These are phyloP conservation scores for Penicillium thymicola DNA, from an alignment of 2,329 filamentous ascomycete species.

Conservation along the genomic window DNA sequence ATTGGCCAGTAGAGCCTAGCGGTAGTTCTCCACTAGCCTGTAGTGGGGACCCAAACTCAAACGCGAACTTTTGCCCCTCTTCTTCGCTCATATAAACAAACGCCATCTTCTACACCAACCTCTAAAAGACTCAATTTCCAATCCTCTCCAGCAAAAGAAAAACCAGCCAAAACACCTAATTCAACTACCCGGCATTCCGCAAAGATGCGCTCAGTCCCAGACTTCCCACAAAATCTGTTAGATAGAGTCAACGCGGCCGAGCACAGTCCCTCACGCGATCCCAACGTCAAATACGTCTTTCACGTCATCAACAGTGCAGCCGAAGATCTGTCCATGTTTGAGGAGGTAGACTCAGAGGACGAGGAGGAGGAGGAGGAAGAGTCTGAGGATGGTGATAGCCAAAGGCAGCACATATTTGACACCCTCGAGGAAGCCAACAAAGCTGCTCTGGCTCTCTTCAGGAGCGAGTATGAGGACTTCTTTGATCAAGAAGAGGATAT, in stretches of 20 bases:
- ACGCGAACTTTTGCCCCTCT: not conserved
- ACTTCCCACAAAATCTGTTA: not conserved
- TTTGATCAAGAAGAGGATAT: too few species aligned
- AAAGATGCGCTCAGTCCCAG: not conserved
- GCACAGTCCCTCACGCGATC: not conserved
- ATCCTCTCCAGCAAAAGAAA: too few species aligned
- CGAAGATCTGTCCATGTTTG: too few species aligned
- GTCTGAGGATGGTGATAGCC: too few species aligned
- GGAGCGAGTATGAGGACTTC: too few species aligned
- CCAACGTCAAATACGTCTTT: not conserved
- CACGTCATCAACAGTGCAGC: not conserved
- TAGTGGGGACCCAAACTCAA: not conserved
- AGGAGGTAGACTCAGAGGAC: too few species aligned
- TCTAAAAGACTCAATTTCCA: not conserved
- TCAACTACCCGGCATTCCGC: not conserved
- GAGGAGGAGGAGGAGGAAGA: too few species aligned
- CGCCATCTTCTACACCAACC: not conserved
- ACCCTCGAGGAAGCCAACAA: too few species aligned
- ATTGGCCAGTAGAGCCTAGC: too few species aligned
- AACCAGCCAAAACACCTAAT: not conserved
- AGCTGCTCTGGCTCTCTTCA: too few species aligned
- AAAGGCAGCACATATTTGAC: too few species aligned
- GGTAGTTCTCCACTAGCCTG: too few species aligned
- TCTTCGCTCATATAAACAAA: not conserved
- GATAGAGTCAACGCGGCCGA: not conserved